Percentiles rank a stretch among this genome's conserved stretches.
These are phyloP conservation scores for Hypoxylon crocopeplum DNA, from an alignment of 495 filamentous ascomycete species.

Conservation along the genomic window DNA sequence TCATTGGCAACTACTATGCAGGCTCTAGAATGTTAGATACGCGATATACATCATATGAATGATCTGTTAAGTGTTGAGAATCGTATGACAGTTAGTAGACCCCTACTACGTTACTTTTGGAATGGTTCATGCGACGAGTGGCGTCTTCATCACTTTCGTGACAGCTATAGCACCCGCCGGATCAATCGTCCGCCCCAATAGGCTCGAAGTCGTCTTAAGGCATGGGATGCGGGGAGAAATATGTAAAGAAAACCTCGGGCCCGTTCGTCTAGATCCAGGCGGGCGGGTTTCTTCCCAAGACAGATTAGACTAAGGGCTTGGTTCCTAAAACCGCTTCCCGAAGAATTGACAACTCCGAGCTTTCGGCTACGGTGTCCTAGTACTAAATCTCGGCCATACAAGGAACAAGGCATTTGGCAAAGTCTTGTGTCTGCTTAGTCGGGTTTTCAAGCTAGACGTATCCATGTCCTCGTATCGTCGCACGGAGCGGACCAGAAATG, in stretches of 20 bases:
- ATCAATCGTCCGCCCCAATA: conserved; percentile 16
- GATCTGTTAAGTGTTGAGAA: too few relatives aligned
- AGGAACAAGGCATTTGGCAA: too few relatives aligned
- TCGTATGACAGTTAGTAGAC: conserved; percentile 15
- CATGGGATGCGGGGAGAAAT: conserved; percentile 10
- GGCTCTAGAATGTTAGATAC: too few relatives aligned
- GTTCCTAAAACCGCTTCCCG: conserved; percentile 3
- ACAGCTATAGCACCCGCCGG: conserved; percentile 6
- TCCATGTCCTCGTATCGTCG: too few relatives aligned
- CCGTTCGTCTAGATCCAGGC: conserved; percentile 16
- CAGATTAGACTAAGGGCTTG: conserved; percentile 8
- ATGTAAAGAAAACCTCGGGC: conserved; percentile 2
- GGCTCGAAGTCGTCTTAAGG: neutral
- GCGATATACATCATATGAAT: too few relatives aligned
- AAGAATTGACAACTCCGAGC: conserved; percentile 8
- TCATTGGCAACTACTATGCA: too few relatives aligned
- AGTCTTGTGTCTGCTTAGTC: too few relatives aligned
- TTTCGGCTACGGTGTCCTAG: conserved; percentile 1
- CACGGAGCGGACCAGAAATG: too few relatives aligned
- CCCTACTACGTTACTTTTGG: neutral
- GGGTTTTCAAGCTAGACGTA: too few relatives aligned
- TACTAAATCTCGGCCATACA: too few relatives aligned
- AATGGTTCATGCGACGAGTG: neutral
- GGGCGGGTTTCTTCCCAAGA: conserved; percentile 19
- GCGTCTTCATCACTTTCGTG: neutral